These are phyloP conservation scores for Trametes cingulata DNA, from an alignment of 768 basidiomycete species.

Conservation along the genomic window DNA sequence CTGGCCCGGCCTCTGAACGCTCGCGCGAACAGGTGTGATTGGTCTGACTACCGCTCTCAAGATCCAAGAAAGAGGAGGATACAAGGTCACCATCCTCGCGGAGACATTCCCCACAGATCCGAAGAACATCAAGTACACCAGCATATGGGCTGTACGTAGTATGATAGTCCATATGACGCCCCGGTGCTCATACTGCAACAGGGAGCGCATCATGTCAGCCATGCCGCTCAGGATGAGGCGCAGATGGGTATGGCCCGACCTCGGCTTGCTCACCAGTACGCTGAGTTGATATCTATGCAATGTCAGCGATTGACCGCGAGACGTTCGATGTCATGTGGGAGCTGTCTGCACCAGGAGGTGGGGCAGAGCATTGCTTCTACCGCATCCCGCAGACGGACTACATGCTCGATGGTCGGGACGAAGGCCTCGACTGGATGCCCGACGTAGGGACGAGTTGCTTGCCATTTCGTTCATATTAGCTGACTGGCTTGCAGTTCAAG, in stretches of 20 bases:
- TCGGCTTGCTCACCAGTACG: not conserved
- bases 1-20: too few species aligned
- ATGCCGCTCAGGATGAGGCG: slow-evolving; percentile 49
- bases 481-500: slow-evolving; percentile 37
- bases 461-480: not conserved
- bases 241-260: slow-evolving; percentile 48
- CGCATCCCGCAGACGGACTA: slow-evolving; percentile 66
- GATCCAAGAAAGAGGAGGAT: slow-evolving; percentile 62
- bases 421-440: slow-evolving; percentile 35
- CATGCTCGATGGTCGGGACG: slow-evolving; percentile 42
- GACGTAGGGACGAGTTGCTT: slow-evolving; percentile 27
- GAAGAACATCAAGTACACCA: slow-evolving; percentile 74
- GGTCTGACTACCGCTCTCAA: slow-evolving; percentile 76
- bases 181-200: slow-evolving; percentile 29
- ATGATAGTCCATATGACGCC: too few species aligned
- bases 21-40: slow-evolving; percentile 57
- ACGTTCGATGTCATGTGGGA: slow-evolving; percentile 79
- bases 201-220: slow-evolving; percentile 82
- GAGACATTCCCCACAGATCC: slow-evolving; percentile 73
- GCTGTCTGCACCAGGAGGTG: slow-evolving; percentile 59
- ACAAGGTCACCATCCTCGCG: slow-evolving; percentile 68
- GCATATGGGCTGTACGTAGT: slow-evolving; percentile 74
- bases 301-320: slow-evolving; percentile 62
- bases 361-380: slow-evolving; percentile 62
- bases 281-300: not conserved